Base-by-base conservation (phyloP, 1,284 basidiomycete genomes). In the Boletus sp. region DNA sequence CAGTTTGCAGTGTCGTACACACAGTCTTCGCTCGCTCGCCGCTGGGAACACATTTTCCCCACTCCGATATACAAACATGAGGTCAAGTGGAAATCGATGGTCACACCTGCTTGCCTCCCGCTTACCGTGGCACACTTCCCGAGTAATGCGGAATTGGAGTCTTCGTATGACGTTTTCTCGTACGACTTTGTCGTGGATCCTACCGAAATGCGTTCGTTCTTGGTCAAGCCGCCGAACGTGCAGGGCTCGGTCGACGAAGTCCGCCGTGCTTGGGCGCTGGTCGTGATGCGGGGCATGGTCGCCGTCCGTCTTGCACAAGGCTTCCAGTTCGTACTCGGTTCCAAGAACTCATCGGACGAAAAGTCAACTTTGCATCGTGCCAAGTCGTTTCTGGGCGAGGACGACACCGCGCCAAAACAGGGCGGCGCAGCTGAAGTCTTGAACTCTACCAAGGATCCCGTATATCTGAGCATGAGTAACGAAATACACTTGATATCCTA, bases 401-500 rank as follows among this genome's bases (percentile, higher is more conserved):
- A 82, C 46, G 81, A 80, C 44, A 61, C 69, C 52, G 69, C 66
- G 35, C 76, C 78, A 2, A 79, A 78, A 54, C 82, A 81, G 8
- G 68, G 72, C 38, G 88, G 90, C 13, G 83, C 88, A 4, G 79
- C 84, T 1, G 83, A 91, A 51, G 80, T 90, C 20, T 70, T 93
- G 49, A 71, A 68, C 46, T 79, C 79, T 4, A 78, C 79, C n/a
- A 70, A 70, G 44, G 79, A 85, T 39, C 88, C 93, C 0, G 87
- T 97, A 19, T 97, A 90, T 70, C 76, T 98, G 44, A 92, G 91
- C 56, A 93, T 94, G 80, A 88, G 87, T 62, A 96, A 95, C 65
- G 93, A 97, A 67, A 92, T 98, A 41, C 94, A 98, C 67, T 78
- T 89, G 23, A 85, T 98, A 56, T 84, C 87, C 17, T 98, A 94